Percentiles rank a stretch among this genome's conserved stretches.
phyloP scores from a whole-genome alignment of 2,329 filamentous ascomycete genomes.

The Pestalotiopsis sp. region DNA sequence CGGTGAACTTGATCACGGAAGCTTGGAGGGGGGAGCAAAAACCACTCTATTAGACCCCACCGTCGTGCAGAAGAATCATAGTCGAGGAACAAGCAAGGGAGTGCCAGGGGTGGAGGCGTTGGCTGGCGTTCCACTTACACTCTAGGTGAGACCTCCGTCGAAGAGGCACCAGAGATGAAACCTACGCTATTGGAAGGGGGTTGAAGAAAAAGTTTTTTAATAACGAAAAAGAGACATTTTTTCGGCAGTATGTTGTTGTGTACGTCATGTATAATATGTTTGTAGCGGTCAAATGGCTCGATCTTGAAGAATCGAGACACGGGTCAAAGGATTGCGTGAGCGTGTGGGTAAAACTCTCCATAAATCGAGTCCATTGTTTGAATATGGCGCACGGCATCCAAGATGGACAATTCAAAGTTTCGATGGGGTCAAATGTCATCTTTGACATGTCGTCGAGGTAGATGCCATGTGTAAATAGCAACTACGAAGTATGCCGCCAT shows the following conservation, averaged over 20 bases:
- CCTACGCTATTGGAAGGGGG: not conserved
- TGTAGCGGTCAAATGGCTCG: not conserved
- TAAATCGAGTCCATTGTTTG: not conserved
- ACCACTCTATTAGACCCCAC: not conserved
- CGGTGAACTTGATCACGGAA: not conserved
- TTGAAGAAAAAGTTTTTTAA: not conserved
- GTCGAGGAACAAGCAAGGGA: not conserved
- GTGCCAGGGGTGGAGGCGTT: not conserved
- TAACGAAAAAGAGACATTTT: not conserved
- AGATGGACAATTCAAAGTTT: not conserved
- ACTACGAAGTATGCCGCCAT: too few relatives aligned
- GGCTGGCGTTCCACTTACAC: not conserved
- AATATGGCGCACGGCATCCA: not conserved
- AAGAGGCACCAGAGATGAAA: not conserved
- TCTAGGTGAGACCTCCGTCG: conserved; percentile 4
- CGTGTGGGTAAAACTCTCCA: not conserved
- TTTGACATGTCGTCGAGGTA: too few relatives aligned
- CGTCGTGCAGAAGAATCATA: not conserved
- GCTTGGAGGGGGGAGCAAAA: not conserved
- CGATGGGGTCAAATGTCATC: too few relatives aligned
- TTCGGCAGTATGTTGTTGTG: not conserved
- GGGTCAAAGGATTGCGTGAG: not conserved
- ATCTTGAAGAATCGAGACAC: not conserved
- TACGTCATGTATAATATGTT: not conserved
- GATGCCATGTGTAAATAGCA: too few relatives aligned